Evolutionary conservation across 2,329 filamentous ascomycete genomes (phyloP), one percentile per base, ranked within the genome.

Genomic region (Stachybotrys elegans): DNA sequence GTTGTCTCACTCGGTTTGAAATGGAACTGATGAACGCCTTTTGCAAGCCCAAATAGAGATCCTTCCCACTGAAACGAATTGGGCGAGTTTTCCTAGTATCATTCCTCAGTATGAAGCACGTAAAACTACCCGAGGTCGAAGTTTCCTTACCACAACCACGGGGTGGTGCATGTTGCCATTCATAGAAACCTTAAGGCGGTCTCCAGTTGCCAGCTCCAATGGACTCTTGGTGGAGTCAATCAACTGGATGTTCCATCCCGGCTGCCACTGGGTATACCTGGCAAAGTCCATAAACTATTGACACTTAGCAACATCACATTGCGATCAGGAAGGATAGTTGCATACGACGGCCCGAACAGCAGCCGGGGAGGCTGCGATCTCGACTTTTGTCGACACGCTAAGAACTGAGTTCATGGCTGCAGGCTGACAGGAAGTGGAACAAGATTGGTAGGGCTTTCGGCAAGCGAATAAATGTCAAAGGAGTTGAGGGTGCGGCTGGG

Each of bases 211-310:
- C 4, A 50, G 34, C 20, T 48, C 45, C 7, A 25, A n/a, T 7
- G 45, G 25, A 12, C 40, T 36, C 17, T 45, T 48, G 22, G 4
- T 14, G 2, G 41, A 5, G 14, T 48, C 42, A 8, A 31, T 13
- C 13, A 22, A 44, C 4, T 16, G 14, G 7, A 53, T 43, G 2
- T 48, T 35, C 49, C 51, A 51, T 5, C 47, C 45, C 23, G 44
- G 19, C 5, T 53, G 47, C 51, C 51, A 51, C 22, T 51, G n/a
- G 5, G 44, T 34, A n/a, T 48, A 51, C 29, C 44, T 27, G 21
- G 43, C 20, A 45, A 53, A 51, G 20, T 48, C 41, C 1, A 53
- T 35, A 9, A 53, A 53, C 51, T 53, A 22, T 2, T 14, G 4
- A 39, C 43, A 7, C 11, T 48, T 40, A 45, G 43, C 19, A 11